A percentile compares a stretch with the other conserved stretches of the same genome.
Conservation (phyloP, 139 green algal genomes). For the Closterium sp. region DNA sequence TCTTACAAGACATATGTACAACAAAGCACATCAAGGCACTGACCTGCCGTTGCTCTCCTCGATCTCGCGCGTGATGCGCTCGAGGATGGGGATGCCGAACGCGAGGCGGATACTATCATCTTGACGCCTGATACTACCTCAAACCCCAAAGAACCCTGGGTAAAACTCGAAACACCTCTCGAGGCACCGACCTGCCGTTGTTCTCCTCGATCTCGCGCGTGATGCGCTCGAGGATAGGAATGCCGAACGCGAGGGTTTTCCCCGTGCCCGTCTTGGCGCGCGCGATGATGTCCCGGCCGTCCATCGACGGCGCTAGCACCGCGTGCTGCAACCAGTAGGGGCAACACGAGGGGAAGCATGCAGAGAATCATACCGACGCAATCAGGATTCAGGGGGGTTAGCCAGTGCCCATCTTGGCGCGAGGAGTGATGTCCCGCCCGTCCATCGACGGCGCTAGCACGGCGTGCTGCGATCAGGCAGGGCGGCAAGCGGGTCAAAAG, state of each 20-base stretch:
- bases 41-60: neutral
- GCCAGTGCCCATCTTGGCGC: constrained; percentile 93
- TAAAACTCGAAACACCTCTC: too few relatives aligned
- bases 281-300: constrained; percentile 86
- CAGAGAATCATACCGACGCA: too few relatives aligned
- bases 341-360: neutral
- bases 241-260: constrained; percentile 97
- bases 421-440: constrained; percentile 85
- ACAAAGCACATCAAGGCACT: neutral
- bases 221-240: constrained; percentile 87
- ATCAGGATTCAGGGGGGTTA: too few relatives aligned
- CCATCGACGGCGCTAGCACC: constrained; percentile 72
- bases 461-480: constrained; percentile 29
- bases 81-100: constrained; percentile 93
- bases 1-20: too few relatives aligned
- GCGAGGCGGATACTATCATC: constrained; percentile 93
- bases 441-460: constrained; percentile 73
- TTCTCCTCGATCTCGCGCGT: constrained; percentile 27
- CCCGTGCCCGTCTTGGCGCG: constrained; percentile 91
- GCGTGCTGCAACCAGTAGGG: constrained; percentile 49
- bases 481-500: constrained; percentile 64
- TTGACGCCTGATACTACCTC: too few relatives aligned
- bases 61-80: constrained; percentile 57
- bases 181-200: neutral
- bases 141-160: too few relatives aligned